Conservation (phyloP, 306 rosid species). For the Ziziphus jujuba region DNA sequence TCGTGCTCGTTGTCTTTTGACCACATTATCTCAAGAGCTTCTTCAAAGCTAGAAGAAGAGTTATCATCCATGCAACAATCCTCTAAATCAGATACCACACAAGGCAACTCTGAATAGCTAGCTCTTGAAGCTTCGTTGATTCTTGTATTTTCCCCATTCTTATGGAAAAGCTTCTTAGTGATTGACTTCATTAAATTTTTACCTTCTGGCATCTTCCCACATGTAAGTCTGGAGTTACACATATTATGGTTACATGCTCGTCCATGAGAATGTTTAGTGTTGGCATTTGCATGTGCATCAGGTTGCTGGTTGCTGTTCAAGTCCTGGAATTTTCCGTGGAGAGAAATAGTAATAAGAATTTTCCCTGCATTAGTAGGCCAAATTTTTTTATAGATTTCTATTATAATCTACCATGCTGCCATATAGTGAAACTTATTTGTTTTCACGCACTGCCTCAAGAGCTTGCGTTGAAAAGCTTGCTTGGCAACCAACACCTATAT, state of each 20-base stretch:
- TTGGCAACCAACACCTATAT: neutral
- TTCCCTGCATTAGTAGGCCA: conserved; percentile 56
- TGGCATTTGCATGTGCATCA: conserved; percentile 30
- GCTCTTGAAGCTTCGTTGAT: conserved; percentile 30
- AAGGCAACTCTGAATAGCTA: conserved; percentile 50
- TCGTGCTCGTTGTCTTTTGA: conserved; percentile 42
- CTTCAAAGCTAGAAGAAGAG: conserved; percentile 56
- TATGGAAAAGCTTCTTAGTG: conserved; percentile 51
- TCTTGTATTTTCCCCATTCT: conserved; percentile 54
- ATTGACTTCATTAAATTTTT: conserved; percentile 53
- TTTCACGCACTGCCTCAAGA: neutral
- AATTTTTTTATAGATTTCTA: conserved; percentile 5
- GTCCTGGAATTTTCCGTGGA: conserved; percentile 48
- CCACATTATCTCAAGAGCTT: conserved; percentile 57
- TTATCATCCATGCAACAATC: conserved; percentile 39
- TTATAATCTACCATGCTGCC: neutral
- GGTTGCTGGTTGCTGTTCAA: conserved; percentile 20
- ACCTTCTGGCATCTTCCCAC: conserved; percentile 44
- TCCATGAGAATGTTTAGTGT: conserved; percentile 32
- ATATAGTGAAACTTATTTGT: neutral
- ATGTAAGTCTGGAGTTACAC: conserved; percentile 25
- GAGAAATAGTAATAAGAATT: conserved; percentile 65
- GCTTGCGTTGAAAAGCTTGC: neutral
- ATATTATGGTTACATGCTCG: conserved; percentile 4
- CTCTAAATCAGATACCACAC: conserved; percentile 52